Evolutionary conservation across 2,329 filamentous ascomycete species (phyloP).

Genomic region (Drechslerella stenobrocha): DNA sequence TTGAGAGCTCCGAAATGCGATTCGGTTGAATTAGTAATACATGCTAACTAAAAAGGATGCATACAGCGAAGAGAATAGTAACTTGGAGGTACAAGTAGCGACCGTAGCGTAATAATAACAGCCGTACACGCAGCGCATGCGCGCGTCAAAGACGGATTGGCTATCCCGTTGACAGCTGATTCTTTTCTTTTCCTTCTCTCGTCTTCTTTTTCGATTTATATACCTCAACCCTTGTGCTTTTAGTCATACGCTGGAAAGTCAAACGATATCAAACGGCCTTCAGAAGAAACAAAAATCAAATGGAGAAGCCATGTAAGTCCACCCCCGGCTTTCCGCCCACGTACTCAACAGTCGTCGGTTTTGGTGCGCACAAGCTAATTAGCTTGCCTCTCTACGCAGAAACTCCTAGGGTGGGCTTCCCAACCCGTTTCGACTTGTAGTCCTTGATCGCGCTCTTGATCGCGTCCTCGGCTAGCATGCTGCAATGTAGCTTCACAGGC

Average conservation of each 20-base stretch:
- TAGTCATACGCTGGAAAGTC: background rate
- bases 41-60: slow-evolving; percentile 37
- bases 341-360: slow-evolving; percentile 6
- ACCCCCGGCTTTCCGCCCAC: background rate
- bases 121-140: slow-evolving; percentile 7
- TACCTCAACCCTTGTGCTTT: slow-evolving; percentile 13
- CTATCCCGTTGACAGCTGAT: background rate
- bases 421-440: slow-evolving; percentile 80
- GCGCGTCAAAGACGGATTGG: slow-evolving; percentile 7
- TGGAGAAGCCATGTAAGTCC: no score
- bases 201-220: slow-evolving; percentile 8
- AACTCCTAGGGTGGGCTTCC: slow-evolving; percentile 50
- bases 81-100: slow-evolving; percentile 6
- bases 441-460: slow-evolving; percentile 90
- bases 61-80: slow-evolving; percentile 22
- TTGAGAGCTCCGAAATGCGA: slow-evolving; percentile 21
- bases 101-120: slow-evolving; percentile 41
- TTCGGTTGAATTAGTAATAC: slow-evolving; percentile 39
- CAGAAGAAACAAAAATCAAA: no score
- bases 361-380: background rate
- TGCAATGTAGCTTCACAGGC: slow-evolving; percentile 89
- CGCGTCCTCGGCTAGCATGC: slow-evolving; percentile 87
- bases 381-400: slow-evolving; percentile 25
- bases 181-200: slow-evolving; percentile 8
- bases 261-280: no score